Base-by-base conservation (phyloP, 2,329 filamentous ascomycete species). In the Colletotrichum trifolii region DNA sequence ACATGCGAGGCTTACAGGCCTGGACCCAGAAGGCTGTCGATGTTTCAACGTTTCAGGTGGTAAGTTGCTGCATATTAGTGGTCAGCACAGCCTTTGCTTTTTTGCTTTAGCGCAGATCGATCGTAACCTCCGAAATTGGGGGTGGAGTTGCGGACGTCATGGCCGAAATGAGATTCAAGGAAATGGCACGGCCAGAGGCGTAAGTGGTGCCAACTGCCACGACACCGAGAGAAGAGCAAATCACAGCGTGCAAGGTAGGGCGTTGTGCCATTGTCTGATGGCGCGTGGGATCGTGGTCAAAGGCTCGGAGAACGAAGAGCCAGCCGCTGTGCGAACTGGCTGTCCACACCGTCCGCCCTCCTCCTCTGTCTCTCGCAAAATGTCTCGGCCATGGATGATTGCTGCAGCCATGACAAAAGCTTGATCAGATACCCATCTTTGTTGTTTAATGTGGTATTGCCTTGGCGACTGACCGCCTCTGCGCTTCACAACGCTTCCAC, bases 21-120 rank as follows among this genome's bases (percentile, higher is more conserved):
- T 47, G 46, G 63, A 53, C 63, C 58, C 40, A 53, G 52, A 63
- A 63, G 52, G 53, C 47, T 57, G 46, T 56, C 46, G 59, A 63
- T 66, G 58, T 63, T 66, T 66, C 63, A 54, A 48, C 47, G 58
- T 66, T 66, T 66, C 63, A 66, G 63, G 63, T 57, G 46, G 52
- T 35, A 65, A 65, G 58, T 49, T 58, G 17, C 54, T 58, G 54
- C 46, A 34, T 58, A 10, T 53, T 35, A 47, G 58, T 62, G 58
- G 46, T 39, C 59, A 42, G 46, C 52, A 46, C 49, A 47, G 50
- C 45, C 61, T 50, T 54, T 55, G 50, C 45, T 64, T 66, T 25
- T 57, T 53, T n/a, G 15, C 58, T 34, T 47, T 63, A 63, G 63
- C 53, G 47, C 53, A 66, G 63, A 66, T 66, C 63, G 63, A 63